These are phyloP conservation scores for Forsythia suspensa DNA, from an alignment of 257 asterid species.

Conservation along the genomic window DNA sequence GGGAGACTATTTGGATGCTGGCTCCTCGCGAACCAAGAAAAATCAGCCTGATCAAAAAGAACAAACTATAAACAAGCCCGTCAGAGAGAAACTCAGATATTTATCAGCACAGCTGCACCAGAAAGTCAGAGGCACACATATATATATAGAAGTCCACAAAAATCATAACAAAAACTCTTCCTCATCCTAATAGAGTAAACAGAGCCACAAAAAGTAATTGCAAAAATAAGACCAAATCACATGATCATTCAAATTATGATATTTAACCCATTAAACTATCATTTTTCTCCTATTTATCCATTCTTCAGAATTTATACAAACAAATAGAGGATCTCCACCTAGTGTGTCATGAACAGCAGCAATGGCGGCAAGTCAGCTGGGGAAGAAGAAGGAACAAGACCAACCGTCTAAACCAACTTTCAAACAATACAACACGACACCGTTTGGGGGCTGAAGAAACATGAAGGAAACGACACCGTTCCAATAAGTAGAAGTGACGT, in stretches of 20 bases:
- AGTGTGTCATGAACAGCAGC: too few relatives aligned
- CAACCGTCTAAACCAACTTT: too few relatives aligned
- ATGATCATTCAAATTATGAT: too few relatives aligned
- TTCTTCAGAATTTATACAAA: neutral
- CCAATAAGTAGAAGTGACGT: too few relatives aligned
- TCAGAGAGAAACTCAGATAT: neutral
- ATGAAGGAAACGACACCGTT: too few relatives aligned
- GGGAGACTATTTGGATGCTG: slow-evolving; percentile 19
- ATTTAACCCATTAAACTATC: neutral
- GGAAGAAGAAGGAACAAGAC: too few relatives aligned
- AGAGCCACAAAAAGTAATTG: neutral
- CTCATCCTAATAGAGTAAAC: too few relatives aligned
- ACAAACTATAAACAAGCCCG: neutral
- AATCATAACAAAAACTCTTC: too few relatives aligned
- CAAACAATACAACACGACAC: too few relatives aligned
- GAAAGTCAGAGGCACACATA: neutral
- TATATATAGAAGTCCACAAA: neutral
- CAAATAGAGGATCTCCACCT: neutral
- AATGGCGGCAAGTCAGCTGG: too few relatives aligned
- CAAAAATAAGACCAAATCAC: neutral
- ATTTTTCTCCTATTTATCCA: neutral
- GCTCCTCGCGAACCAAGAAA: slow-evolving; percentile 14
- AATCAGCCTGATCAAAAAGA: slow-evolving; percentile 12
- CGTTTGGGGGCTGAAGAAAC: too few relatives aligned
- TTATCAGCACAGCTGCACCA: neutral